Evolutionary conservation across 176 grass and related monocot species (phyloP).

Genomic region (Paspalum notatum): DNA sequence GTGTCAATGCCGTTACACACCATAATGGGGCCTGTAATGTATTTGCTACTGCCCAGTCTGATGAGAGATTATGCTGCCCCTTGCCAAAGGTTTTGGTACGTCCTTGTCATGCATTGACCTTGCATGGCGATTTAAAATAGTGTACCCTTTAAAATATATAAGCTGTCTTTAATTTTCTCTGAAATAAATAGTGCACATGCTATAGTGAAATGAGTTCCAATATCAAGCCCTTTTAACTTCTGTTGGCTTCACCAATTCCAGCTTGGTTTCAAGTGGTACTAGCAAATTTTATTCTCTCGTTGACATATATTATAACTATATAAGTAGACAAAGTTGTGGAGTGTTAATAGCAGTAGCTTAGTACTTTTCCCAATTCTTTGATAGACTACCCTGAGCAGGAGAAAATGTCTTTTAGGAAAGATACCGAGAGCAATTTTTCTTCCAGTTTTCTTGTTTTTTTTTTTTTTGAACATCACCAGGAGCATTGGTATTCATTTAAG

Average conservation of each 20-base stretch:
- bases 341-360: not conserved
- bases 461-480: no score
- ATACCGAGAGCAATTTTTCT: not conserved
- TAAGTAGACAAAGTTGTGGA: constrained; percentile 5
- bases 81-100: constrained; percentile 16
- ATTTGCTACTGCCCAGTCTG: not conserved
- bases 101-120: constrained; percentile 4
- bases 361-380: not conserved
- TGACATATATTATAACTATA: not conserved
- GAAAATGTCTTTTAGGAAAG: not conserved
- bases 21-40: not conserved
- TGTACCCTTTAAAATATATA: no score
- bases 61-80: not conserved
- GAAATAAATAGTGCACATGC: not conserved
- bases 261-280: no score
- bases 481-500: no score
- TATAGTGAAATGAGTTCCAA: not conserved
- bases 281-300: no score
- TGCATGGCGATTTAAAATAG: not conserved
- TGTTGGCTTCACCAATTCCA: not conserved
- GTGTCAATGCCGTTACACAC: not conserved
- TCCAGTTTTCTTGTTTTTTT: constrained; percentile 11
- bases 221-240: not conserved
- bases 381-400: not conserved
- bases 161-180: not conserved